Evolutionary conservation across 192 early-diverging fungal genomes (phyloP), one percentile per base, ranked within the genome.

Genomic region (Backusella macrospora): DNA sequence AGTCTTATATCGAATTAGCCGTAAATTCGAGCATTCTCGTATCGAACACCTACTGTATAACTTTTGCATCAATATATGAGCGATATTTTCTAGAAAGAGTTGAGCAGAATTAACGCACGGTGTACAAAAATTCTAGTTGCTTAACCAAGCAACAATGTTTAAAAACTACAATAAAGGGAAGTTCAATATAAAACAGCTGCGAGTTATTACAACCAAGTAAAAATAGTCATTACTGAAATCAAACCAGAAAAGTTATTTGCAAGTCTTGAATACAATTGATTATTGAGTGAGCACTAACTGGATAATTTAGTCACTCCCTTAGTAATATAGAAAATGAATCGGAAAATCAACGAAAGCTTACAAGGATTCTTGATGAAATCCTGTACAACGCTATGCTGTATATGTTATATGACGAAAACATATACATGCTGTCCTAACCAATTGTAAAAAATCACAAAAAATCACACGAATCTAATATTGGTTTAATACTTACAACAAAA

Each of bases 361-460:
- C 45, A 14, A 46, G 14, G 45, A 46, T 12, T 12, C 45, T 46
- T 14, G 45, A 46, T 46, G 9, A 46, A 46, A 46, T 46, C 14
- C 45, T 46, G 45, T 6, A 46, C 14, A 12, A 46, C 45, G 14
- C 45, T 14, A 46, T 46, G 45, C 45, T 46, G 45, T 6, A 46
- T 14, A 46, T 46, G 45, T 46, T 46, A 46, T 10, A 46, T 46
- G 45, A 12, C 14, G 45, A 46, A 46, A 46, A 14, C 9, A 46
- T 14, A 46, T 46, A 12, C 4, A 46, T 14, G 14, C 1, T 14
- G 14, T 46, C 45, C 2, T 14, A 46, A 14, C 14, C 45, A 10
- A 46, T 46, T 46, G 45, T 34, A 63, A 63, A 63, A 63, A 38
- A 4, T 15, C 29, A 63, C 38, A 34, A 63, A 63, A 63, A 63